Conservation (phyloP, 2,329 filamentous ascomycete species). For the Pseudocercospora crystallina region DNA sequence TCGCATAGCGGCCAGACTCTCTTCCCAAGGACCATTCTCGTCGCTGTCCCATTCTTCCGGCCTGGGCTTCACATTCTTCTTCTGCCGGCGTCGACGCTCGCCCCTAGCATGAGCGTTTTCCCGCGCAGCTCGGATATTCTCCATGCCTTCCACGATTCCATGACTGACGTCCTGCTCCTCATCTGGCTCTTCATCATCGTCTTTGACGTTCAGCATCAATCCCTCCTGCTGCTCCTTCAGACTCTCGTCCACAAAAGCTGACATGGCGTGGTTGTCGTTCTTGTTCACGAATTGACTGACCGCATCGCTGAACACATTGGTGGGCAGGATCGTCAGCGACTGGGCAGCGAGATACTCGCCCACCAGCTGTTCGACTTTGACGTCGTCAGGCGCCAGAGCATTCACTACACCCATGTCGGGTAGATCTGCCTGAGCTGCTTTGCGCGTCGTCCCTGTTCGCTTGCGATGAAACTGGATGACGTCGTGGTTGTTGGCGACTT, state of each 20-base stretch:
- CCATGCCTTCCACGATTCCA: conserved; percentile 63
- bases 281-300: conserved; percentile 92
- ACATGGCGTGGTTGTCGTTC: conserved; percentile 88
- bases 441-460: conserved; percentile 59
- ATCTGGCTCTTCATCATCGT: conserved; percentile 72
- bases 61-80: conserved; percentile 57
- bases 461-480: conserved; percentile 91
- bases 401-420: conserved; percentile 64
- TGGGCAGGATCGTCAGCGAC: conserved; percentile 86
- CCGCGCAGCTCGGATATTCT: conserved; percentile 52
- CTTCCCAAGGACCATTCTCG: conserved; percentile 80
- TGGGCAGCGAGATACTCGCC: conserved; percentile 83
- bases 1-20: conserved; percentile 66
- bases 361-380: conserved; percentile 88
- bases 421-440: conserved; percentile 56
- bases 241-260: conserved; percentile 47
- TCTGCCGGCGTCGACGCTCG: conserved; percentile 55
- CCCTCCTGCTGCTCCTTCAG: conserved; percentile 46
- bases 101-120: conserved; percentile 73
- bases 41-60: conserved; percentile 88
- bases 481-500: conserved; percentile 90
- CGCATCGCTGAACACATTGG: conserved; percentile 89
- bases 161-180: conserved; percentile 49
- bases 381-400: conserved; percentile 63
- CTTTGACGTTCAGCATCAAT: conserved; percentile 58